Conservation (phyloP, 768 basidiomycete species). For the Leccinum olivaceopallidum region DNA sequence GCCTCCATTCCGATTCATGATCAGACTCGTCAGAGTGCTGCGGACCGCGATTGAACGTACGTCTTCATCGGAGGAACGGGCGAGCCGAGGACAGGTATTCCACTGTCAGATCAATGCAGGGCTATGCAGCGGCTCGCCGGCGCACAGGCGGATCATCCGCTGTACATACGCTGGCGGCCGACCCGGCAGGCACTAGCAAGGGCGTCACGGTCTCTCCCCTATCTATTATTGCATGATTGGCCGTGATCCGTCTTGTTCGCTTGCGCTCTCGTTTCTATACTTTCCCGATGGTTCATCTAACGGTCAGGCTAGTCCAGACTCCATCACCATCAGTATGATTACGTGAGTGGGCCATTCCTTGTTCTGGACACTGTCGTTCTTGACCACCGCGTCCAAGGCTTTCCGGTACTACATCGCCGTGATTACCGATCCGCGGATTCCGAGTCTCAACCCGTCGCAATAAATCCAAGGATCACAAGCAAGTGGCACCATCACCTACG, state of each 20-base stretch:
- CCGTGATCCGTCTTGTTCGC: background rate
- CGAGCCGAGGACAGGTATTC: background rate
- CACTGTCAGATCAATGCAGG: background rate
- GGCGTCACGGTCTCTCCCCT: background rate
- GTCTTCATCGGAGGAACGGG: background rate
- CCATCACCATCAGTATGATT: background rate
- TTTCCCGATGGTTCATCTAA: background rate
- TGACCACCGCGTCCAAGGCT: background rate
- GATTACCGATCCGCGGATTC: background rate
- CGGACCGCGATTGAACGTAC: background rate
- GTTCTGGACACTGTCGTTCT: background rate
- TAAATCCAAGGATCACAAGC: background rate
- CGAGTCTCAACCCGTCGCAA: background rate
- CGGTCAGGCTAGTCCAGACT: background rate
- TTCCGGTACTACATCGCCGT: background rate
- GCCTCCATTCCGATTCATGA: background rate
- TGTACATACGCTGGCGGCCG: background rate
- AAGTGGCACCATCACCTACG: background rate
- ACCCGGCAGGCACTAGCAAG: background rate
- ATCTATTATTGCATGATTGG: background rate
- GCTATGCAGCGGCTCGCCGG: background rate
- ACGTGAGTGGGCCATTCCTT: background rate
- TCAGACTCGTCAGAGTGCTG: background rate
- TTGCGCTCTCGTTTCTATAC: background rate
- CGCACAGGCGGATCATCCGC: background rate